Evolutionary conservation across 306 rosid genomes (phyloP).

Genomic region (Castanea crenata): DNA sequence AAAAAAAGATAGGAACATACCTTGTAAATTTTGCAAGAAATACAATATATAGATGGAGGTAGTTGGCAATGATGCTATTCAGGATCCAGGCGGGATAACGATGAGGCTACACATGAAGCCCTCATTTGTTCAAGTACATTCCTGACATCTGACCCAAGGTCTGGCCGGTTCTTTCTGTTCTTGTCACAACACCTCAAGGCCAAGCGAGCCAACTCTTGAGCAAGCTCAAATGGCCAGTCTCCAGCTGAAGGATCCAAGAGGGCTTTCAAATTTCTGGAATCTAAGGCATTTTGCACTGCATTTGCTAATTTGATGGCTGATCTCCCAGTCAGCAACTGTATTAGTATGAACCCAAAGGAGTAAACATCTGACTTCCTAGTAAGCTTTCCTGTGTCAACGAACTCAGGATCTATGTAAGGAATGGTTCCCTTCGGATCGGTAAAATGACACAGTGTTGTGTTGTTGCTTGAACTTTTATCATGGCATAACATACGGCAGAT

Average conservation of each 20-base stretch:
- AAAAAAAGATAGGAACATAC: no score
- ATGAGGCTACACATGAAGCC: slow-evolving; percentile 16
- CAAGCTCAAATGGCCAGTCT: slow-evolving; percentile 54
- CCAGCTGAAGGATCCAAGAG: slow-evolving; percentile 53
- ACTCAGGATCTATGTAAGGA: slow-evolving; percentile 50
- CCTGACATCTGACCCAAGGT: slow-evolving; percentile 49
- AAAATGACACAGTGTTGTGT: slow-evolving; percentile 31
- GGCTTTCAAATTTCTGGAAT: slow-evolving; percentile 27
- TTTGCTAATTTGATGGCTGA: slow-evolving; percentile 21
- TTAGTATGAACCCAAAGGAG: slow-evolving; percentile 49
- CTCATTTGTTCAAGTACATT: slow-evolving; percentile 54
- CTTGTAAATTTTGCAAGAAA: no score
- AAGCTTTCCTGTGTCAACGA: slow-evolving; percentile 42
- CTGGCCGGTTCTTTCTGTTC: slow-evolving; percentile 43
- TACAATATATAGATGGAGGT: no score
- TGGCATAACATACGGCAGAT: slow-evolving; percentile 38
- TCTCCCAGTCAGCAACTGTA: slow-evolving; percentile 42
- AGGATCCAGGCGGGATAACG: no score
- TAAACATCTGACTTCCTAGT: slow-evolving; percentile 53
- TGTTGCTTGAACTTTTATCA: slow-evolving; percentile 22
- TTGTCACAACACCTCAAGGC: slow-evolving; percentile 50
- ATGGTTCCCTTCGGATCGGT: slow-evolving; percentile 45
- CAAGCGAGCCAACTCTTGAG: slow-evolving; percentile 41
- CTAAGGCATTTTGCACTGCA: slow-evolving; percentile 40
- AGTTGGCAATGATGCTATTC: no score